A percentile compares a stretch with the other conserved stretches of the same genome.
Conservation (phyloP, 768 basidiomycete species). For the Tulasnella sp. region DNA sequence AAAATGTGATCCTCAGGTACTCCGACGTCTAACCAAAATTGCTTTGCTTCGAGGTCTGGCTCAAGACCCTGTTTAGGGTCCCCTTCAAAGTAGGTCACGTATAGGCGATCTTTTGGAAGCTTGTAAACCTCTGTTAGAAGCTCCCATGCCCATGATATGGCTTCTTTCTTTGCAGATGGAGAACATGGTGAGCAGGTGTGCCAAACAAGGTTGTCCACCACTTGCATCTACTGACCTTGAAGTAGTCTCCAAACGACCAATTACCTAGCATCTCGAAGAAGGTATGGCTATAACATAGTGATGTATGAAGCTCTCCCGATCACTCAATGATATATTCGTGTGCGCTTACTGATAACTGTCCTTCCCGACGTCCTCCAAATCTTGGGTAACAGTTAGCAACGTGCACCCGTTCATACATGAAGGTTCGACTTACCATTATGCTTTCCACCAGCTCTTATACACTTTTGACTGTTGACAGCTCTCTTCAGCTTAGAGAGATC, state of each 20-base stretch:
- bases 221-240: conserved; percentile 85
- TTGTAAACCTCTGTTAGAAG: conserved; percentile 80
- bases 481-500: conserved; percentile 82
- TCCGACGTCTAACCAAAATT: conserved; percentile 81
- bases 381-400: conserved; percentile 30
- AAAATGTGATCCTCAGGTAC: conserved; percentile 82
- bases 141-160: conserved; percentile 87
- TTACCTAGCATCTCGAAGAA: conserved; percentile 99
- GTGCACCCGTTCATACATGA: not conserved
- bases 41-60: conserved; percentile 77
- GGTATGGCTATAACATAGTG: conserved; percentile 41
- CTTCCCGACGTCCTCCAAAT: conserved; percentile 97
- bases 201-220: conserved; percentile 1
- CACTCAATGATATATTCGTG: conserved; percentile 21
- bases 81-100: conserved; percentile 97
- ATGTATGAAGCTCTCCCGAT: not conserved
- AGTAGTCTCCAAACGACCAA: conserved; percentile 99
- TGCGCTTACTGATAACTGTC: conserved; percentile 73
- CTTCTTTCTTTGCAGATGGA: conserved; percentile 56
- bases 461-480: conserved; percentile 95
- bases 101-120: conserved; percentile 79
- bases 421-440: conserved; percentile 61
- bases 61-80: conserved; percentile 73
- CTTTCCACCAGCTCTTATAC: conserved; percentile 96
- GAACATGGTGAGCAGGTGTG: not conserved